Base-by-base conservation (phyloP, 2,329 filamentous ascomycete species). In the Hypomyces perniciosus region DNA sequence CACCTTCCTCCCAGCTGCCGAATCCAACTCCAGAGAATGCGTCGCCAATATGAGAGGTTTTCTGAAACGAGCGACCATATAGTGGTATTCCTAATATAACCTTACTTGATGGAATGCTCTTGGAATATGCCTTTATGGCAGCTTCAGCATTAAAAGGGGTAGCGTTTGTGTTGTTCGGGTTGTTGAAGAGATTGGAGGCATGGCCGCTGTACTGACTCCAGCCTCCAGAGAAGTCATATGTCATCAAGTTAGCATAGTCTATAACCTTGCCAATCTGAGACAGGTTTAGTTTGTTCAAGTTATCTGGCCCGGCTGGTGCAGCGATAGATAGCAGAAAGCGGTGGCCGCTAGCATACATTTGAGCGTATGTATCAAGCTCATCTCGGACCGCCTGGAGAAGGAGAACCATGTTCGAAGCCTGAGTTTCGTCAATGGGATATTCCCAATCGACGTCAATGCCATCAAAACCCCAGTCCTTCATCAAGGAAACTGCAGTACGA, bases 71-170 rank as follows among this genome's bases (percentile, higher is more conserved):
- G 37, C 65, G 57, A 27, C 64, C 60, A 46, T 63, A 62, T 6
- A 95, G 72, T 0, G 90, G 88, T 77, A 93, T 85, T 2, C 89
- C 88, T 4, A 93, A 72, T 2, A 88, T 77, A 50, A 95, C 79
- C 66, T 92, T 92, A 48, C 66, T 63, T 0, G 80, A 62, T 0
- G 80, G 72, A 0, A 93, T 79, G 6, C 83, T 84, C 4, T 71
- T 65, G 31, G 83, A 68, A 68, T 95, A 95, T 49, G 77, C 81
- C 4, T 73, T 64, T 39, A 95, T 69, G 3, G 87, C 86, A 13
- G 72, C 68, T 31, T 85, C 73, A 2, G 84, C 85, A 62, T 78
- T 85, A 72, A 84, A 92, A 0, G 85, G 85, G 0, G 88, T 91
- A 28, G 77, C 72, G 5, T 65, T 58, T 0, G 82, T 77, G 61